Percentiles rank a stretch among this genome's conserved stretches.
Conservation (phyloP, 2,329 filamentous ascomycete genomes). For the Aspergillus ibericus region DNA sequence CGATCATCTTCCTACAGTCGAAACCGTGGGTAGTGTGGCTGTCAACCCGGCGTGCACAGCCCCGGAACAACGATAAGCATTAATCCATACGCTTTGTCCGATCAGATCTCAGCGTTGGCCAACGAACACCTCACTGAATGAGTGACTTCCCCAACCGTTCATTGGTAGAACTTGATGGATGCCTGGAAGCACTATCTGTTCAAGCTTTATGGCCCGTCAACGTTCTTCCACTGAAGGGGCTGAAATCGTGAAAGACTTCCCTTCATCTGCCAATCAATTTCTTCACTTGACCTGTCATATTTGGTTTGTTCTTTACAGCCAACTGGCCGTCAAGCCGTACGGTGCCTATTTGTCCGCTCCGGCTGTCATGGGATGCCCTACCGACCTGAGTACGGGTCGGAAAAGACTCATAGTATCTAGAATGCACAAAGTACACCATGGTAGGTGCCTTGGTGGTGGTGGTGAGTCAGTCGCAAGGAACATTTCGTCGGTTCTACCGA, state of each 20-base stretch:
- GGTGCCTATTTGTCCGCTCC: neutral
- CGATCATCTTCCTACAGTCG: neutral
- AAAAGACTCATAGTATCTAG: too few relatives aligned
- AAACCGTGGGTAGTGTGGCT: neutral
- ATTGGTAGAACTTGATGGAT: neutral
- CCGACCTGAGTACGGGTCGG: neutral
- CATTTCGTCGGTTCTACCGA: too few relatives aligned
- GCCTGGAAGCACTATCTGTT: neutral
- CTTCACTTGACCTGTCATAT: neutral
- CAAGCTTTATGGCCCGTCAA: neutral
- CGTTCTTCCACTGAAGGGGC: too few relatives aligned
- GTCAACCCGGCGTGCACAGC: neutral
- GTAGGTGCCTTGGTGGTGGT: too few relatives aligned
- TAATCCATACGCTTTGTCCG: neutral
- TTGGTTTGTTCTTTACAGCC: neutral
- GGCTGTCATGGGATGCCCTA: neutral
- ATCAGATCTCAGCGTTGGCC: neutral
- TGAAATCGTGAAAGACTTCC: neutral
- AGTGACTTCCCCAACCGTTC: neutral
- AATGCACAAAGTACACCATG: too few relatives aligned
- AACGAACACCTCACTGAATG: neutral
- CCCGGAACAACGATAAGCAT: neutral
- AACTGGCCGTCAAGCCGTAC: neutral
- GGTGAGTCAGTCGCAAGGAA: too few relatives aligned
- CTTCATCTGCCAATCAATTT: neutral